These are phyloP conservation scores for Cucumis melo DNA, from an alignment of 306 rosid species.

Conservation along the genomic window DNA sequence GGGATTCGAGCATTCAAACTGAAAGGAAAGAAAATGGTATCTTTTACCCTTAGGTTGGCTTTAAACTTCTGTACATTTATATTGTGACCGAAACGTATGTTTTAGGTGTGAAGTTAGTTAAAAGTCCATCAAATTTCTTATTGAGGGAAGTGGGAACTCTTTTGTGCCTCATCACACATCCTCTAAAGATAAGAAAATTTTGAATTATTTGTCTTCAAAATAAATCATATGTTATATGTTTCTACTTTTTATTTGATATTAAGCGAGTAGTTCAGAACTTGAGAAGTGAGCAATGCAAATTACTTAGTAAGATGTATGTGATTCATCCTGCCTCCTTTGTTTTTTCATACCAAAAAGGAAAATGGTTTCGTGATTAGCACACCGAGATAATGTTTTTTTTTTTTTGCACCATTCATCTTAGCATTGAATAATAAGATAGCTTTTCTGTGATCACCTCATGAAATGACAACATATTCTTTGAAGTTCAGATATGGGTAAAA, in stretches of 20 bases:
- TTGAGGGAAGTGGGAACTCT: not conserved
- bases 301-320: not conserved
- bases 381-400: not conserved
- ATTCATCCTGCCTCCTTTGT: too few species aligned
- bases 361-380: not conserved
- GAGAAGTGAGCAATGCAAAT: not conserved
- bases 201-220: not conserved
- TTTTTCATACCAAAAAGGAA: too few species aligned
- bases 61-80: not conserved
- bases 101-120: not conserved
- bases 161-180: not conserved
- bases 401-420: not conserved
- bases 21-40: too few species aligned
- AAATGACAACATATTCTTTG: too few species aligned
- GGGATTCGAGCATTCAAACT: not conserved
- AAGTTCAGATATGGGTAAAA: too few species aligned
- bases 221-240: not conserved
- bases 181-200: too few species aligned
- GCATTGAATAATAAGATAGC: not conserved
- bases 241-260: not conserved
- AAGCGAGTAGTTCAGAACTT: not conserved
- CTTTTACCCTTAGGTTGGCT: not conserved
- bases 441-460: too few species aligned
- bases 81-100: not conserved
- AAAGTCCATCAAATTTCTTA: too few species aligned